These are phyloP conservation scores for Spatholobus suberectus DNA, from an alignment of 306 rosid species.

Conservation along the genomic window DNA sequence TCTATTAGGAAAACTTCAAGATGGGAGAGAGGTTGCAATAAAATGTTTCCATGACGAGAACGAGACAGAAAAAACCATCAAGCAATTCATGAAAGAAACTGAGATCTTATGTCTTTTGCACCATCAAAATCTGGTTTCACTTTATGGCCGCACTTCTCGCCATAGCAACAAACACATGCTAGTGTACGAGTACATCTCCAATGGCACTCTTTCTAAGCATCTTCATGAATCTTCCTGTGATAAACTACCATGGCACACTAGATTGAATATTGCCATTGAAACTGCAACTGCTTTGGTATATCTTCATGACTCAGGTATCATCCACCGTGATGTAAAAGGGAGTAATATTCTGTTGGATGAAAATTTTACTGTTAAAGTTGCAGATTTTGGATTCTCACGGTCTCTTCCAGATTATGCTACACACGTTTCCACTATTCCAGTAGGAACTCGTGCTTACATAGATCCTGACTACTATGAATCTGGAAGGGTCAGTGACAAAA, in stretches of 20 bases:
- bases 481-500: slow-evolving; percentile 61
- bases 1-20: slow-evolving; percentile 61
- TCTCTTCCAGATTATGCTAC: slow-evolving; percentile 49
- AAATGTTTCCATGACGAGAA: slow-evolving; percentile 58
- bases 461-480: slow-evolving; percentile 69
- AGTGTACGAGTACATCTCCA: slow-evolving; percentile 65
- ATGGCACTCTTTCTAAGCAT: slow-evolving; percentile 69
- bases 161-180: slow-evolving; percentile 58
- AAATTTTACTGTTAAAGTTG: slow-evolving; percentile 62
- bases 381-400: slow-evolving; percentile 74
- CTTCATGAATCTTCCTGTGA: slow-evolving; percentile 34
- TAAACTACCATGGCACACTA: slow-evolving; percentile 52
- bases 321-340: slow-evolving; percentile 76
- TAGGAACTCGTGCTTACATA: slow-evolving; percentile 47
- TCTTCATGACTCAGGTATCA: slow-evolving; percentile 69
- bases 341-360: slow-evolving; percentile 64
- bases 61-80: slow-evolving; percentile 45
- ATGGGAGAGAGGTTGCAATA: slow-evolving; percentile 67
- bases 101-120: slow-evolving; percentile 47
- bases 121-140: slow-evolving; percentile 61
- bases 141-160: slow-evolving; percentile 61
- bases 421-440: slow-evolving; percentile 32
- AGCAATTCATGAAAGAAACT: slow-evolving; percentile 73
- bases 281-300: slow-evolving; percentile 64
- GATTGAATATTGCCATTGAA: slow-evolving; percentile 70